Base-by-base conservation (phyloP, 306 rosid genomes). In the Citrullus amarus region DNA sequence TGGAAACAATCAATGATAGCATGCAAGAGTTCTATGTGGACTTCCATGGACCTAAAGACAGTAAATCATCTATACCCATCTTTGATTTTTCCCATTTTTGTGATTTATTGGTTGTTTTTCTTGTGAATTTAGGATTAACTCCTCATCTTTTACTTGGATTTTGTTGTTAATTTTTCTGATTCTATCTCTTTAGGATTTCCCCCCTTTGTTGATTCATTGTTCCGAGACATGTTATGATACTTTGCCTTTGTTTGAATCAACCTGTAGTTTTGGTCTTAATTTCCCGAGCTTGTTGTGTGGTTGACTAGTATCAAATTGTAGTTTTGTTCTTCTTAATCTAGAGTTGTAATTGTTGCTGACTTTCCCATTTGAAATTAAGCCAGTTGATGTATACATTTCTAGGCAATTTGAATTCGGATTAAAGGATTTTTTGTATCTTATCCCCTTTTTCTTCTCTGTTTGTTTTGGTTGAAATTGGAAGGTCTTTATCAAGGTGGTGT, bases 401-500 rank as follows among this genome's bases (percentile, higher is more conserved):
- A 1, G 36, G 44, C 39, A 44, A 12, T 76, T 17, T 58, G 53
- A 55, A 14, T 61, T 62, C 60, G 53, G 32, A n/a, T 56, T 78
- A 2, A 46, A 11, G 13, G 41, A 22, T 20, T 30, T 59, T 60
- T 32, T 32, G 36, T 34, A 46, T 46, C 56, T 51, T 17, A 50
- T 57, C 22, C 14, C n/a, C 5, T 38, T 9, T 56, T 20, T 22
- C 56, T 58, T 73, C 15, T 11, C 3, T 44, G 30, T 10, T n/a
- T 60, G 60, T 57, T 76, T 58, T 62, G 9, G 41, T 77, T 82
- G 84, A 80, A 76, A 77, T 62, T 84, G 85, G 80, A 82, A 94
- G 98, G 97, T 83, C 90, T 80, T 75, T 94, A 94, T 78, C 86
- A 92, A 58, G 93, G 84, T 58, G 97, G 98, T 74, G 86, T 90